Conservation (phyloP, 2,329 filamentous ascomycete genomes). For the Tolypocladium nubicola region DNA sequence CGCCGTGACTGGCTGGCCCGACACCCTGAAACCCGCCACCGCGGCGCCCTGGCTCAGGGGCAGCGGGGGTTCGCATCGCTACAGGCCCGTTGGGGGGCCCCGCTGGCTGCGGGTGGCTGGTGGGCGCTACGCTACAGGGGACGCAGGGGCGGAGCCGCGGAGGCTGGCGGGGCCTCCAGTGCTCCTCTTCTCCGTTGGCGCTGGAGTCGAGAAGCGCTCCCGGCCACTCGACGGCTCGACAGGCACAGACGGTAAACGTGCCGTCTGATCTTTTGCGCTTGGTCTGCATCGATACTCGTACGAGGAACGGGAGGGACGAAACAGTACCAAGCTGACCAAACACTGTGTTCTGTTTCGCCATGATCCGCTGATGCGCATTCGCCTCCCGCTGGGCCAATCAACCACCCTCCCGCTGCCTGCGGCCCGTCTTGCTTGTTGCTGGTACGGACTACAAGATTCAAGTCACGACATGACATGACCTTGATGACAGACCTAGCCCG, state of each 20-base stretch:
- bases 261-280: not conserved
- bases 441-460: not conserved
- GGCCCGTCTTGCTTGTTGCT: not conserved
- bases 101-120: not conserved
- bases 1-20: not conserved
- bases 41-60: constrained; percentile 1
- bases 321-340: not conserved
- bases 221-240: not conserved
- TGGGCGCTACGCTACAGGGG: not conserved
- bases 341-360: not conserved
- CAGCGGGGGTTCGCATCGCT: not conserved
- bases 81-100: not conserved
- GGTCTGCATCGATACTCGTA: not conserved
- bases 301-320: not conserved
- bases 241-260: not conserved
- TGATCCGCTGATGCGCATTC: not conserved
- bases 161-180: not conserved
- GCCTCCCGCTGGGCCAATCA: not conserved
- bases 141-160: not conserved
- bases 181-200: too few relatives aligned
- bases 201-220: not conserved
- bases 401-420: not conserved
- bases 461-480: not conserved
- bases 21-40: not conserved
- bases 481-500: too few relatives aligned